Base-by-base conservation (phyloP, 345 rosid genomes). In the Populus euphratica region DNA sequence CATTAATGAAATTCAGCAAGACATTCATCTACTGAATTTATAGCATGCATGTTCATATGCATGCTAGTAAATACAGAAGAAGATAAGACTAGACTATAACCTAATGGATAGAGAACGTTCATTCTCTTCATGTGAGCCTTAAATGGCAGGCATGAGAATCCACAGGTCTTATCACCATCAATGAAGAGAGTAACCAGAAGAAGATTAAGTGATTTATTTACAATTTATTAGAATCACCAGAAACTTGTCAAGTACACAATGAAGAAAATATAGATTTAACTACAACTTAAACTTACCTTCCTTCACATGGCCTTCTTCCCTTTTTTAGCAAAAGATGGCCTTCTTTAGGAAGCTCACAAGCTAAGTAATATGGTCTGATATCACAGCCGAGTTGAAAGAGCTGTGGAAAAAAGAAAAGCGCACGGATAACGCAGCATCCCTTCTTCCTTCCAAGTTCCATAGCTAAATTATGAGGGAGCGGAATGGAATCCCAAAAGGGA, bases 81-180 rank as follows among this genome's bases (percentile, higher is more conserved):
- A 29, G 75, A 62, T 71, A 33, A 49, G 47, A 31, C 25, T 49
- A 49, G 47, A 31, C 18, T 36, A 31, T 63, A 10, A 63, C 31
- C 63, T 43, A 69, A 13, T 70, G 61, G 64, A 70, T 17, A 49
- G 1, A 35, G 69, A 59, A 6, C 23, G 67, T 38, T 68, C 73
- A 68, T 61, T 52, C 25, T 20, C 59, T 61, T 70, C 69, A 31
- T 43, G 75, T 77, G 75, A 77, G 68, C 63, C 33, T 61, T 77
- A 69, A 74, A 43, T 69, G 67, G 44, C 29, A 18, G 14, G 39
- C 39, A 44, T 27, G 10, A 66, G 38, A 49, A 16, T 21, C 39
- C 68, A 59, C 50, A 59, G 38, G 68, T 23, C 9, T 39, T 18
- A 43, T 43, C n/a, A 31, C 61, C n/a, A 33, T 49, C 31, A 66